These are phyloP conservation scores for Aspergillus sclerotiicarbonarius DNA, from an alignment of 495 filamentous ascomycete genomes.

Conservation along the genomic window DNA sequence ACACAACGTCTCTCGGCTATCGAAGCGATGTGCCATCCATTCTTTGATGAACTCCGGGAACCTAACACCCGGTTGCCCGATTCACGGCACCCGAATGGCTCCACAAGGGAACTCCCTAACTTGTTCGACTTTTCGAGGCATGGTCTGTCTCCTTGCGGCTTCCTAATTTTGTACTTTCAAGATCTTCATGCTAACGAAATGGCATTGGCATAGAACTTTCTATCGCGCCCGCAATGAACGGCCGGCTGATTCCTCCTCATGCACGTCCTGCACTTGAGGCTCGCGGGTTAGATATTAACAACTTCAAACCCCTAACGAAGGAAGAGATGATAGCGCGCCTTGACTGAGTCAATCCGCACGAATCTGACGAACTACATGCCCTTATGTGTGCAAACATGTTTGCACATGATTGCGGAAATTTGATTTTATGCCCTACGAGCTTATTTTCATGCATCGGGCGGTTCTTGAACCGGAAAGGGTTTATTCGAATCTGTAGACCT, in stretches of 20 bases:
- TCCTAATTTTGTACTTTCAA: conserved; percentile 3
- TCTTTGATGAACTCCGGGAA: conserved; percentile 95
- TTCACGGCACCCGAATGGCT: conserved; percentile 79
- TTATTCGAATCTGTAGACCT: conserved; percentile 24
- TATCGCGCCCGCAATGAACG: conserved; percentile 83
- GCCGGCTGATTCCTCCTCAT: conserved; percentile 81
- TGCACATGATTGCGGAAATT: conserved; percentile 32
- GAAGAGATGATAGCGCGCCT: conserved; percentile 97
- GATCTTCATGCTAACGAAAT: conserved; percentile 1
- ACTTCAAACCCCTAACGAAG: conserved; percentile 84
- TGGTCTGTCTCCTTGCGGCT: conserved; percentile 56
- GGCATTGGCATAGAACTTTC: conserved; percentile 71
- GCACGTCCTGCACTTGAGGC: conserved; percentile 68
- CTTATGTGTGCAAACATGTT: conserved; percentile 26
- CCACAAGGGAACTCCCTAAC: conserved; percentile 74
- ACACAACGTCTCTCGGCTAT: conserved; percentile 92
- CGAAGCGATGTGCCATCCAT: conserved; percentile 96
- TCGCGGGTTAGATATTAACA: conserved; percentile 87
- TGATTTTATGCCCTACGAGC: conserved; percentile 35
- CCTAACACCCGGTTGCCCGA: conserved; percentile 85
- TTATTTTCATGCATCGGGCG: conserved; percentile 35
- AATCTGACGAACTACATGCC: conserved; percentile 43
- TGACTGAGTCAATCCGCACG: conserved; percentile 64
- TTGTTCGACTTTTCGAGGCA: conserved; percentile 94
- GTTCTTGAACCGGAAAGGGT: conserved; percentile 29